A percentile compares a stretch with the other conserved stretches of the same genome.
Evolutionary conservation across 2,329 filamentous ascomycete genomes (phyloP).

Genomic region (Cercospora berteroae): DNA sequence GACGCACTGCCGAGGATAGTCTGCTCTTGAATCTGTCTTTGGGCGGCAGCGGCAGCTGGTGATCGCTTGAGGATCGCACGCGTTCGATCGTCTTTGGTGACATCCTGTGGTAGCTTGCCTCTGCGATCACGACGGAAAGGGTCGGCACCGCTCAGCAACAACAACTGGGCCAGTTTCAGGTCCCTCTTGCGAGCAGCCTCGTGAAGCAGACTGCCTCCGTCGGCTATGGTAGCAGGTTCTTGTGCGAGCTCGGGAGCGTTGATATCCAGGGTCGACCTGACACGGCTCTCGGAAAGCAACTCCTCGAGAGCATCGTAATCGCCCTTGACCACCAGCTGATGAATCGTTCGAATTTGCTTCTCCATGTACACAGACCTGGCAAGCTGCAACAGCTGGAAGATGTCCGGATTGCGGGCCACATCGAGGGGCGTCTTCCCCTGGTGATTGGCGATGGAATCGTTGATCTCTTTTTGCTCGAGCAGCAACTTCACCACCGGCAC

Average conservation of each 20-base stretch:
- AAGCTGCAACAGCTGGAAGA: conserved; percentile 92
- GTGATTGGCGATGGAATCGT: conserved; percentile 82
- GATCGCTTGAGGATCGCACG: conserved; percentile 88
- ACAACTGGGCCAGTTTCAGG: conserved; percentile 79
- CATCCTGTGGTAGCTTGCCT: conserved; percentile 91
- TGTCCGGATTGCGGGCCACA: conserved; percentile 85
- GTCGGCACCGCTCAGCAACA: conserved; percentile 91
- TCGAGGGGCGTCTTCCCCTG: conserved; percentile 84
- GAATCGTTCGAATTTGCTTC: conserved; percentile 77
- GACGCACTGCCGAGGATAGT: conserved; percentile 78
- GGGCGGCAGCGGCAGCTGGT: conserved; percentile 88
- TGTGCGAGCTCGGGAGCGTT: conserved; percentile 87
- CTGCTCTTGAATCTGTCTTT: conserved; percentile 94
- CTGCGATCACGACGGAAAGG: conserved; percentile 93
- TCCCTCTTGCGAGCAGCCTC: conserved; percentile 89
- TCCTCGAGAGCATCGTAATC: conserved; percentile 77
- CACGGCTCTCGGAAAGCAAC: conserved; percentile 77
- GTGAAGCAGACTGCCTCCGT: conserved; percentile 88
- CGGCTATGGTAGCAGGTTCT: conserved; percentile 71
- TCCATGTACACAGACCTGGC: conserved; percentile 88
- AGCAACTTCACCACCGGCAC: conserved; percentile 77
- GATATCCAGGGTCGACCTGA: conserved; percentile 85
- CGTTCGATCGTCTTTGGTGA: conserved; percentile 91
- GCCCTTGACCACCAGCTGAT: conserved; percentile 68
- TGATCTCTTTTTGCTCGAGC: conserved; percentile 77